phyloP scores from a whole-genome alignment of 352 stramenopile genomes.

The Vaucheria bursata region DNA sequence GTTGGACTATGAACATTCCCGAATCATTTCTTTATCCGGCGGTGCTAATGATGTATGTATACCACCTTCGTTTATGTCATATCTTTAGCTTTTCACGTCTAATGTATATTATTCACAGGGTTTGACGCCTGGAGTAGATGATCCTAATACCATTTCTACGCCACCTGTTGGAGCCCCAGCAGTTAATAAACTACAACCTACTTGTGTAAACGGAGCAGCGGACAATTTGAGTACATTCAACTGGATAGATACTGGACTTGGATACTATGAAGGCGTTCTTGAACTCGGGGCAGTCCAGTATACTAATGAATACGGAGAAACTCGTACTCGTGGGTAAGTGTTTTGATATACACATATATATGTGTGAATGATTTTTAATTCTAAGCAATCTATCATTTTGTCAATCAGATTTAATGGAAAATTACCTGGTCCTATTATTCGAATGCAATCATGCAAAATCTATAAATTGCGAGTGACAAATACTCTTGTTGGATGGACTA shows the following conservation, averaged over 20 bases:
- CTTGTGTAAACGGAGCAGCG: neutral
- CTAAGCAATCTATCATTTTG: no score
- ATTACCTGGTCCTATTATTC: slow-evolving; percentile 33
- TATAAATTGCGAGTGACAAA: slow-evolving; percentile 32
- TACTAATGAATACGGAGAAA: neutral
- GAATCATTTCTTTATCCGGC: neutral
- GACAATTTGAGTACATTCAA: neutral
- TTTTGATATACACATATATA: no score
- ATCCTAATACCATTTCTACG: no score
- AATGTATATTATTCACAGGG: no score
- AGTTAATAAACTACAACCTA: no score
- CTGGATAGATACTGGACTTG: neutral
- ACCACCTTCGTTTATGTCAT: no score
- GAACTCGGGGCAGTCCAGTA: neutral
- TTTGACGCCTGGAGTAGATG: no score
- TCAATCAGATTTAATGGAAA: neutral
- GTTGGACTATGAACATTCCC: neutral
- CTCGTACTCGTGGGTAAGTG: no score
- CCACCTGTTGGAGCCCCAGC: no score
- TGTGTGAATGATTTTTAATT: no score
- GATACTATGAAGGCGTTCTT: neutral
- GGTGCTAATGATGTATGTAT: no score
- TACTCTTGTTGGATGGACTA: neutral
- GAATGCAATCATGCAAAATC: slow-evolving; percentile 31
- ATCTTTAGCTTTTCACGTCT: no score